These are phyloP conservation scores for Apiospora rasikravindrae DNA, from an alignment of 2,329 filamentous ascomycete species.

Conservation along the genomic window DNA sequence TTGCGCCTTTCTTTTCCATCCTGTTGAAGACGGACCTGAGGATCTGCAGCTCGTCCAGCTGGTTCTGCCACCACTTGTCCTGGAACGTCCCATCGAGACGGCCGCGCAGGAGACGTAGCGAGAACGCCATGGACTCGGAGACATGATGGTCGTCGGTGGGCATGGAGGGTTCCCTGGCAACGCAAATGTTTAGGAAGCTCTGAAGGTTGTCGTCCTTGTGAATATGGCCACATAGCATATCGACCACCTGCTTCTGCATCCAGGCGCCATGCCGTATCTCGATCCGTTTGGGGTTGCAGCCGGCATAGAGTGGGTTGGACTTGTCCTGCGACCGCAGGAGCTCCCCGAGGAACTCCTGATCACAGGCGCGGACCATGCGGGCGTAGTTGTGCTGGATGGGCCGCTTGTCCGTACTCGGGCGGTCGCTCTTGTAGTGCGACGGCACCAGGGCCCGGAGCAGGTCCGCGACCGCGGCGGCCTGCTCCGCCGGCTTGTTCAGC, in stretches of 20 bases:
- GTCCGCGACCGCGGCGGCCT: not conserved
- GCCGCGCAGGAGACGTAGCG: not conserved
- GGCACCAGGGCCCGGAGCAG: conserved; percentile 12
- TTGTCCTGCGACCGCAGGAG: not conserved
- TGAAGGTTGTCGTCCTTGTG: not conserved
- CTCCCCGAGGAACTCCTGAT: not conserved
- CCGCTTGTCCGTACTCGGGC: not conserved
- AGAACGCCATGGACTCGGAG: not conserved
- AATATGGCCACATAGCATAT: not conserved
- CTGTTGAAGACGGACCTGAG: not conserved
- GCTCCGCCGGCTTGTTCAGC: not conserved
- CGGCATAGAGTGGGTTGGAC: not conserved
- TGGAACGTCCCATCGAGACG: not conserved
- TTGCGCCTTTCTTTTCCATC: not conserved
- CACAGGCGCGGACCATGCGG: not conserved
- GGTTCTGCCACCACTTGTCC: not conserved
- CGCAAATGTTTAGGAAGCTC: not conserved
- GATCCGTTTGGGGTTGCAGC: not conserved
- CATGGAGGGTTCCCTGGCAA: not conserved
- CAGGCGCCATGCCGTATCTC: not conserved
- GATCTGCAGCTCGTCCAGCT: not conserved
- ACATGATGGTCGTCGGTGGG: not conserved
- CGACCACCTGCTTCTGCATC: conserved; percentile 3
- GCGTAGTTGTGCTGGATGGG: not conserved
- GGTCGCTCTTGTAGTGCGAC: not conserved